Conservation (phyloP, 495 filamentous ascomycete genomes). For the Penicillium malachiteum region DNA sequence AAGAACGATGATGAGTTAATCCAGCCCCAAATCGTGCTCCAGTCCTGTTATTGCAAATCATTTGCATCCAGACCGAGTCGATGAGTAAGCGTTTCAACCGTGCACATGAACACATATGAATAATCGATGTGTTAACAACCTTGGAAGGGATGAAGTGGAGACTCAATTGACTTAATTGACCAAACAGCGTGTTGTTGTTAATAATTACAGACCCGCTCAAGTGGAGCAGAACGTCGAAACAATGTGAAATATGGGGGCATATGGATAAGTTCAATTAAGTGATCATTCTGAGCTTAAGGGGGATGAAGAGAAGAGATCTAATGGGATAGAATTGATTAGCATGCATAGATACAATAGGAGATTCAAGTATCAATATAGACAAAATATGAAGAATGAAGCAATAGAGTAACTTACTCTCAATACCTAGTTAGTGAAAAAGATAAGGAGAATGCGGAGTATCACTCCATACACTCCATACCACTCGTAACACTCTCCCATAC, state of each 20-base stretch:
- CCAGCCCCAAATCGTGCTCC: neutral
- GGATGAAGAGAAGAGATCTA: neutral
- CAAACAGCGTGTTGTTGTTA: constrained; percentile 3
- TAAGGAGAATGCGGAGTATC: neutral
- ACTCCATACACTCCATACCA: too few species aligned
- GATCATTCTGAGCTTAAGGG: neutral
- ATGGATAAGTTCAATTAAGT: neutral
- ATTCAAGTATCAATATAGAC: neutral
- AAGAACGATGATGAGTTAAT: neutral
- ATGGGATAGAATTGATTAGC: too few species aligned
- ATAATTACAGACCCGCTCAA: constrained; percentile 4
- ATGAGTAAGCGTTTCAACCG: neutral
- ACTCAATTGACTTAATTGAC: neutral
- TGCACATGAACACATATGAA: neutral
- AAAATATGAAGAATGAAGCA: neutral
- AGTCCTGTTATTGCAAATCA: neutral
- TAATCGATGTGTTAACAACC: too few species aligned
- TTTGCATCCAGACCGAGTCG: neutral
- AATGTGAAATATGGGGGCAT: neutral
- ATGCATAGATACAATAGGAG: neutral
- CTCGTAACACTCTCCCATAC: too few species aligned
- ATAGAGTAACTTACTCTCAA: too few species aligned
- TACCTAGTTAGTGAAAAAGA: too few species aligned
- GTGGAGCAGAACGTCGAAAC: constrained; percentile 3
- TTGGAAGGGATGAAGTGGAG: neutral